Evolutionary conservation across 495 filamentous ascomycete genomes (phyloP).

Genomic region (Astrothelium macrocarpum): DNA sequence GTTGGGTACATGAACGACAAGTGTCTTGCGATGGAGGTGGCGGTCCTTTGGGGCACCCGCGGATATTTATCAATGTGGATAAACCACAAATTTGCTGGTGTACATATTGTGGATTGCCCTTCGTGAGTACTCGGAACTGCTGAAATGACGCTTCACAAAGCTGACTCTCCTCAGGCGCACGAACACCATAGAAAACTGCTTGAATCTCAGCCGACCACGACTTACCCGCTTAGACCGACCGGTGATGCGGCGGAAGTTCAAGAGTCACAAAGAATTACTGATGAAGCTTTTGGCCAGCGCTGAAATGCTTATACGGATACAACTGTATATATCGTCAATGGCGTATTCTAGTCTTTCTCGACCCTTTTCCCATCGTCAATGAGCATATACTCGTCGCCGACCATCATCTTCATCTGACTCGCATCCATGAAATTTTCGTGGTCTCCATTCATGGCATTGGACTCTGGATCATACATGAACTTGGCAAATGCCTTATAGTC

Average conservation of each 20-base stretch:
- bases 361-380: conserved; percentile 32
- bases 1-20: conserved; percentile 71
- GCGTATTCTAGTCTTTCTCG: conserved; percentile 9
- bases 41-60: conserved; percentile 81
- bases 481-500: conserved; percentile 32
- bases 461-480: conserved; percentile 36
- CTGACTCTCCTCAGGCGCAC: conserved; percentile 72
- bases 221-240: conserved; percentile 57
- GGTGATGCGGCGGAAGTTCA: conserved; percentile 28
- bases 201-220: conserved; percentile 64
- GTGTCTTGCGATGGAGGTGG: conserved; percentile 92
- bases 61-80: conserved; percentile 94
- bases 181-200: conserved; percentile 76
- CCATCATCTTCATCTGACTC: conserved; percentile 37
- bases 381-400: conserved; percentile 37
- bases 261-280: conserved; percentile 19
- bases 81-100: conserved; percentile 88
- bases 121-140: conserved; percentile 48
- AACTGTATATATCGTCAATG: background rate
- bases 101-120: conserved; percentile 91
- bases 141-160: too few species aligned
- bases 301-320: background rate
- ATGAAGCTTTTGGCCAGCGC: conserved; percentile 5
- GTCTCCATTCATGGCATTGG: conserved; percentile 29
- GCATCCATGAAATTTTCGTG: conserved; percentile 38